A percentile compares a stretch with the other conserved stretches of the same genome.
phyloP scores from a whole-genome alignment of 2,329 filamentous ascomycete genomes.

The Coniochaeta pulveracea region DNA sequence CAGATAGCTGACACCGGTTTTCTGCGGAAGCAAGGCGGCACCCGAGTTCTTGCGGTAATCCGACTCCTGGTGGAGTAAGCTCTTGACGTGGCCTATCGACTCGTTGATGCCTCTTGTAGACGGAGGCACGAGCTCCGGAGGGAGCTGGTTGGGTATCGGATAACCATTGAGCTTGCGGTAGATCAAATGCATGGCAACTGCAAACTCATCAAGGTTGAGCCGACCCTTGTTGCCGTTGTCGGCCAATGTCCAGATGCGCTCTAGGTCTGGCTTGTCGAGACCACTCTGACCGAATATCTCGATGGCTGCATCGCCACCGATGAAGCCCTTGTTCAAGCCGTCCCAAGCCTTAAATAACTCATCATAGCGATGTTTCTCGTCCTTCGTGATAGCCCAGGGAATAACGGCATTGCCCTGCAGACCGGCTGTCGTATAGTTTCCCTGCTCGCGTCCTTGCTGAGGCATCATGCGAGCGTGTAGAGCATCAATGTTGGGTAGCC shows the following conservation, averaged over 20 bases:
- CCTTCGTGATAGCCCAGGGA: conserved; percentile 97
- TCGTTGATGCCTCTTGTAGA: conserved; percentile 89
- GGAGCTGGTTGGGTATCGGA: conserved; percentile 75
- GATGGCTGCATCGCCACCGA: conserved; percentile 84
- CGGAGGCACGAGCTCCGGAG: conserved; percentile 85
- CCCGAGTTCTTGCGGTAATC: conserved; percentile 82
- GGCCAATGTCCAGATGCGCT: conserved; percentile 87
- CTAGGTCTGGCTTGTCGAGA: conserved; percentile 78
- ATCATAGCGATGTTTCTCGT: conserved; percentile 96
- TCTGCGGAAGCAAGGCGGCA: conserved; percentile 82
- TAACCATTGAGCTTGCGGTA: conserved; percentile 96
- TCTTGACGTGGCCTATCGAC: conserved; percentile 88
- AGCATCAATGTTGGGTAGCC: conserved; percentile 87
- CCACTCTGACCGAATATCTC: conserved; percentile 97
- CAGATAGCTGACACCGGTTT: conserved; percentile 95
- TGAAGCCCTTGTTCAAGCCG: conserved; percentile 83
- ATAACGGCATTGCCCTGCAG: conserved; percentile 90
- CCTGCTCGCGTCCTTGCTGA: conserved; percentile 78
- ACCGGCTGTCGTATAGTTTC: conserved; percentile 72
- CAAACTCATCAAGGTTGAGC: conserved; percentile 92
- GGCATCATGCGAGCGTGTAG: conserved; percentile 95
- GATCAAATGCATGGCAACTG: conserved; percentile 97
- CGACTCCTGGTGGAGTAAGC: conserved; percentile 78
- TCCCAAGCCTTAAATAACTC: conserved; percentile 94
- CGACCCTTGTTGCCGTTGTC: conserved; percentile 91